These are phyloP conservation scores for Rhizopus sp. DNA, from an alignment of 371 early-diverging fungal species.

Conservation along the genomic window DNA sequence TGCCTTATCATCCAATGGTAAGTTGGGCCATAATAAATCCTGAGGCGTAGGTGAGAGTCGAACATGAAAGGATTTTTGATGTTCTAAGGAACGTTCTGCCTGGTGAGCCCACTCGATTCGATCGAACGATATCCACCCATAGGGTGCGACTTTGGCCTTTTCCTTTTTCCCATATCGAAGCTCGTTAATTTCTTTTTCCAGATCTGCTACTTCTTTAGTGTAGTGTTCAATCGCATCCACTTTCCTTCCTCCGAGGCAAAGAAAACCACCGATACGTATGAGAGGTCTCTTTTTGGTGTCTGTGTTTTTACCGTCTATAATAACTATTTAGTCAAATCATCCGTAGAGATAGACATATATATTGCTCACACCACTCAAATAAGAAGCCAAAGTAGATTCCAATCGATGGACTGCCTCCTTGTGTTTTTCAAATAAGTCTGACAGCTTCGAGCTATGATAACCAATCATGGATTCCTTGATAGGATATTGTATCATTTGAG, in stretches of 20 bases:
- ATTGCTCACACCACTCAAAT: conserved; percentile 48
- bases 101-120: conserved; percentile 66
- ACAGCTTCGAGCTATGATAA: conserved; percentile 67
- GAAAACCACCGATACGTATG: conserved; percentile 40
- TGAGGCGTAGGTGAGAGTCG: conserved; percentile 72
- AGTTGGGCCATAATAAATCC: conserved; percentile 84
- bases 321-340: not conserved
- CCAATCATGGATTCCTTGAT: conserved; percentile 73
- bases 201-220: conserved; percentile 60
- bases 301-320: conserved; percentile 51
- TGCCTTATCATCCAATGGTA: conserved; percentile 58
- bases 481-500: conserved; percentile 37
- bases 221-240: conserved; percentile 84
- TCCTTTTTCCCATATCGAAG: conserved; percentile 47
- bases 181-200: conserved; percentile 69
- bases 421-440: conserved; percentile 70
- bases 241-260: conserved; percentile 54
- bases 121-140: conserved; percentile 79
- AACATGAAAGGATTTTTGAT: conserved; percentile 24
- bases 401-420: conserved; percentile 64
- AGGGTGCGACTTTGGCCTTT: conserved; percentile 53
- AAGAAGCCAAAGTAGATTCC: conserved; percentile 69
- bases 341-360: not conserved
- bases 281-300: conserved; percentile 54
- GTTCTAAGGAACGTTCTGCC: conserved; percentile 21